These are phyloP conservation scores for Paecilomyces fulvus DNA, from an alignment of 2,329 filamentous ascomycete species.

Conservation along the genomic window DNA sequence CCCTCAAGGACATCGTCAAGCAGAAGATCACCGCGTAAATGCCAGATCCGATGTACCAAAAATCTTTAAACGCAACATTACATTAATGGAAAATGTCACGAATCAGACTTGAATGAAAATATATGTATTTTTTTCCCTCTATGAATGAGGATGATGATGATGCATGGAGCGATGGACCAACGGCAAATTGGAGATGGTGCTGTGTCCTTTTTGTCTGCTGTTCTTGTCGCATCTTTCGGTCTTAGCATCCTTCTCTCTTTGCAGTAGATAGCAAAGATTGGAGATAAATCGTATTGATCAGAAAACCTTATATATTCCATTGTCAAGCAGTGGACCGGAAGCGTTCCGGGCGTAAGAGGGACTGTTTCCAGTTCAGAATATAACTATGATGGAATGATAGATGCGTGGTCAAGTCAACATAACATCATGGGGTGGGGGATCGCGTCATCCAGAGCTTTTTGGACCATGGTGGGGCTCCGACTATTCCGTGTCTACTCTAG, in stretches of 20 bases:
- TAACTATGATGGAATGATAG: too few species aligned
- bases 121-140: background rate
- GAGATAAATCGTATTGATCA: background rate
- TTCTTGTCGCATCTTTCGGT: background rate
- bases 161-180: background rate
- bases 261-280: background rate
- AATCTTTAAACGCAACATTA: background rate
- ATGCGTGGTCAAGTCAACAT: too few species aligned
- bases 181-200: background rate
- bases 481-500: too few species aligned
- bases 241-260: background rate
- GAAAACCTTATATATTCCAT: background rate
- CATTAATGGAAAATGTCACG: background rate
- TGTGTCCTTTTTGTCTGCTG: background rate
- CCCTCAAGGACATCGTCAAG: constrained; percentile 86
- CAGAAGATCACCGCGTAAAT: constrained; percentile 60
- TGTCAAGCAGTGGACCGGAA: too few species aligned
- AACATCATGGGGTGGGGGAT: too few species aligned
- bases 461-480: too few species aligned
- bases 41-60: background rate
- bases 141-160: background rate
- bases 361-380: too few species aligned
- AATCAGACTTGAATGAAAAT: background rate
- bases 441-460: too few species aligned
- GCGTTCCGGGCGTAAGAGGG: too few species aligned